Evolutionary conservation across 2,329 filamentous ascomycete species (phyloP).

Genomic region (Zalaria obscura): DNA sequence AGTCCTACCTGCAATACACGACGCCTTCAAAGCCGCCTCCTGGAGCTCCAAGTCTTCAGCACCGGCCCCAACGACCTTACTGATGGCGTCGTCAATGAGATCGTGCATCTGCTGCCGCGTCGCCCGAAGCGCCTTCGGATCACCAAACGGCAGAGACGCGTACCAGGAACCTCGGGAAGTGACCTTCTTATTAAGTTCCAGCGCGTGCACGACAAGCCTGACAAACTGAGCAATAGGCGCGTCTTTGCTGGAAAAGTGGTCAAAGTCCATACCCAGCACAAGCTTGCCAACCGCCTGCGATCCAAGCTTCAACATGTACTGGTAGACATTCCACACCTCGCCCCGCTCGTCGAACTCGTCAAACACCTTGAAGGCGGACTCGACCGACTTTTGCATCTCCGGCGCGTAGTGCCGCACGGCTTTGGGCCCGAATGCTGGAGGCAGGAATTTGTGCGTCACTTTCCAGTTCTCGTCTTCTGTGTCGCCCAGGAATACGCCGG

Average conservation of each 20-base stretch:
- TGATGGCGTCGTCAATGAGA: slow-evolving; percentile 25
- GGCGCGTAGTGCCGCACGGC: slow-evolving; percentile 48
- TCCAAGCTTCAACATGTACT: slow-evolving; percentile 35
- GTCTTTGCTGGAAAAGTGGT: slow-evolving; percentile 29
- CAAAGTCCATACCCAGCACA: slow-evolving; percentile 28
- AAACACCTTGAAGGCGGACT: slow-evolving; percentile 34
- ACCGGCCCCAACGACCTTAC: slow-evolving; percentile 20
- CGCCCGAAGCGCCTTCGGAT: slow-evolving; percentile 30
- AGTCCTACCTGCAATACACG: slow-evolving; percentile 11
- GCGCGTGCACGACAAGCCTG: slow-evolving; percentile 31
- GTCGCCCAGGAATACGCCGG: slow-evolving; percentile 24
- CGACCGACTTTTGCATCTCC: slow-evolving; percentile 41
- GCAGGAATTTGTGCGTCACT: slow-evolving; percentile 46
- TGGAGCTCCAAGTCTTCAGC: slow-evolving; percentile 20
- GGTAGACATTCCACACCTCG: slow-evolving; percentile 34
- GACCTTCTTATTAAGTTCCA: slow-evolving; percentile 46
- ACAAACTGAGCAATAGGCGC: slow-evolving; percentile 39
- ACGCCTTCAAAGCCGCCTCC: slow-evolving; percentile 22
- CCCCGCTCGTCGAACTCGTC: slow-evolving; percentile 32
- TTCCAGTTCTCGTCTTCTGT: slow-evolving; percentile 38
- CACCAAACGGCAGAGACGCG: slow-evolving; percentile 41
- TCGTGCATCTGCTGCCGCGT: slow-evolving; percentile 18
- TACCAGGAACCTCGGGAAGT: slow-evolving; percentile 43
- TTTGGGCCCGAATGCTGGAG: slow-evolving; percentile 43
- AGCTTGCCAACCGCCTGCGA: slow-evolving; percentile 31